Evolutionary conservation across 1,284 basidiomycete species (phyloP).

Genomic region (Ceratobasidium sp.): DNA sequence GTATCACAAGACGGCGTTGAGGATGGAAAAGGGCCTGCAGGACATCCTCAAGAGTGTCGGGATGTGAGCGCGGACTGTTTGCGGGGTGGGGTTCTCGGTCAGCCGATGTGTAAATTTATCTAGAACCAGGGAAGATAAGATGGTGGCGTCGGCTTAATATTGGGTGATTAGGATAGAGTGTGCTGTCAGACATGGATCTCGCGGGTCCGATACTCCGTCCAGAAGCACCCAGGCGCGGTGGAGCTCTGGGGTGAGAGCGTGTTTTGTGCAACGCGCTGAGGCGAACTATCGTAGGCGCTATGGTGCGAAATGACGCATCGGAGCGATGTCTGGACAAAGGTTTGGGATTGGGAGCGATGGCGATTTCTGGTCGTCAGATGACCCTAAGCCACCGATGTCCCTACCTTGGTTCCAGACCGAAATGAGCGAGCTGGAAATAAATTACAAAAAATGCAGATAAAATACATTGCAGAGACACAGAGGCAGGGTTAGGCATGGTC

Average conservation of each 20-base stretch:
- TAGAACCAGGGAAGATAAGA: neutral
- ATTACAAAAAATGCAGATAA: no score
- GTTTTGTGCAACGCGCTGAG: no score
- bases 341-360: neutral
- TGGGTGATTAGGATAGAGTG: no score
- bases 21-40: constrained; percentile 70
- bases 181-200: no score
- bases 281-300: neutral
- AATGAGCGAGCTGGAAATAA: no score
- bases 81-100: neutral
- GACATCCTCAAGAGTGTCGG: constrained; percentile 48
- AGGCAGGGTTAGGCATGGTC: neutral
- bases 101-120: neutral
- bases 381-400: no score
- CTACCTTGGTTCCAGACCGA: no score
- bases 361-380: no score
- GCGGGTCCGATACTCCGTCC: no score
- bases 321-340: constrained; percentile 14
- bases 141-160: no score
- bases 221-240: no score
- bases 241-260: no score
- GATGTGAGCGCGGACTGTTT: neutral
- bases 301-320: constrained; percentile 20
- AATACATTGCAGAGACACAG: neutral
- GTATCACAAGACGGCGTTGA: constrained; percentile 88